Conservation (phyloP, 345 rosid species). For the Nasturtium officinale region DNA sequence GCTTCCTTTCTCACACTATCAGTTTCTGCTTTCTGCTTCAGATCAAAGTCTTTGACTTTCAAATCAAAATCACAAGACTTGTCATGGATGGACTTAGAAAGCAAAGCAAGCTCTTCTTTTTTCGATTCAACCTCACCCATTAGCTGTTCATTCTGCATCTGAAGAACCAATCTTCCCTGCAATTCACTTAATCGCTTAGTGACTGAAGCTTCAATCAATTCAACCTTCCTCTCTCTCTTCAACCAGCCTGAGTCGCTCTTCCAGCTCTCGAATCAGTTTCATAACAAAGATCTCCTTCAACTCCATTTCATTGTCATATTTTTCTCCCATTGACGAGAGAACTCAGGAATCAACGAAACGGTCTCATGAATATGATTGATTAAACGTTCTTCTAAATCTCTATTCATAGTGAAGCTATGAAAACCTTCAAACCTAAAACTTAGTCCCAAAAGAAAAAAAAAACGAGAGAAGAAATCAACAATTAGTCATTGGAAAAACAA, state of each 20-base stretch:
- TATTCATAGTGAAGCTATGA: background rate
- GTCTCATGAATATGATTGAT: background rate
- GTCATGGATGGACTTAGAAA: conserved; percentile 5
- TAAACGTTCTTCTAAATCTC: background rate
- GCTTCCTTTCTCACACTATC: background rate
- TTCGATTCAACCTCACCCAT: background rate
- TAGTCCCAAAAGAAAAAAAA: background rate
- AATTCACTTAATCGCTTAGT: no score
- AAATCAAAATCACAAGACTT: background rate
- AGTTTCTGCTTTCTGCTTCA: background rate
- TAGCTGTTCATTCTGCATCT: no score
- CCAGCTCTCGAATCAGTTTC: no score
- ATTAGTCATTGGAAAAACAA: background rate
- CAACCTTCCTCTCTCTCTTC: no score
- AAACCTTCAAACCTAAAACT: background rate
- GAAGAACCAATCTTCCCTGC: no score
- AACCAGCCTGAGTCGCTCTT: no score
- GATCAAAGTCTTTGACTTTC: conserved; percentile 15
- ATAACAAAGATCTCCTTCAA: no score
- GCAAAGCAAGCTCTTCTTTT: background rate
- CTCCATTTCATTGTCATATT: conserved; percentile 2
- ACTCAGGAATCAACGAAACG: background rate
- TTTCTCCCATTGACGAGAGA: background rate
- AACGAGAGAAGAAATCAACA: background rate
- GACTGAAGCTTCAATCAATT: no score